Conservation (phyloP, 78 protist species). For the Dictyostelium discoideum region DNA sequence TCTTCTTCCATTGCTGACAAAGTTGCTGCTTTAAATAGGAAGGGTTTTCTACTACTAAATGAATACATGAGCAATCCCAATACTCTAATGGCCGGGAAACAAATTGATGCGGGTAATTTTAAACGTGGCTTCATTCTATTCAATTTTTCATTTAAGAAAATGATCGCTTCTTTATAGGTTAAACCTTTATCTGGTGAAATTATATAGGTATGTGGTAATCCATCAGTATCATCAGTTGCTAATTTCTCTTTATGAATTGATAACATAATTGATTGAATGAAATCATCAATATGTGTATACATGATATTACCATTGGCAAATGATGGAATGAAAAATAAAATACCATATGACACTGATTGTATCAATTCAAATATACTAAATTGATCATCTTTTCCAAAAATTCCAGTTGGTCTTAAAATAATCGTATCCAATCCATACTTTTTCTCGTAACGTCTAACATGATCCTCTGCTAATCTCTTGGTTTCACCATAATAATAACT, state of each 20-base stretch:
- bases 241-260: slow-evolving; percentile 5
- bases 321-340: slow-evolving; percentile 48
- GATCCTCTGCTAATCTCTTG: slow-evolving; percentile 30
- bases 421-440: slow-evolving; percentile 29
- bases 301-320: slow-evolving; percentile 39
- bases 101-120: slow-evolving; percentile 5
- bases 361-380: slow-evolving; percentile 43
- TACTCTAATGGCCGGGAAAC: background rate
- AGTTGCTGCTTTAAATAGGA: slow-evolving; percentile 32
- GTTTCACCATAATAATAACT: slow-evolving; percentile 56
- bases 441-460: background rate
- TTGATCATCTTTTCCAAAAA: slow-evolving; percentile 43
- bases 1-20: slow-evolving; percentile 31
- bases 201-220: slow-evolving; percentile 43
- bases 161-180: background rate
- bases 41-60: background rate
- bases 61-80: slow-evolving; percentile 29
- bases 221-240: background rate
- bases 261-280: background rate
- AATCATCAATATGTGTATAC: slow-evolving; percentile 62
- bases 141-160: slow-evolving; percentile 57
- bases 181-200: slow-evolving; percentile 45
- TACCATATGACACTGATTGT: slow-evolving; percentile 44
- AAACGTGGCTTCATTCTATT: slow-evolving; percentile 61
- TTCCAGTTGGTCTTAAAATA: slow-evolving; percentile 32